phyloP scores from a whole-genome alignment of 208 protist species.

The Crithidia fasciculata region DNA sequence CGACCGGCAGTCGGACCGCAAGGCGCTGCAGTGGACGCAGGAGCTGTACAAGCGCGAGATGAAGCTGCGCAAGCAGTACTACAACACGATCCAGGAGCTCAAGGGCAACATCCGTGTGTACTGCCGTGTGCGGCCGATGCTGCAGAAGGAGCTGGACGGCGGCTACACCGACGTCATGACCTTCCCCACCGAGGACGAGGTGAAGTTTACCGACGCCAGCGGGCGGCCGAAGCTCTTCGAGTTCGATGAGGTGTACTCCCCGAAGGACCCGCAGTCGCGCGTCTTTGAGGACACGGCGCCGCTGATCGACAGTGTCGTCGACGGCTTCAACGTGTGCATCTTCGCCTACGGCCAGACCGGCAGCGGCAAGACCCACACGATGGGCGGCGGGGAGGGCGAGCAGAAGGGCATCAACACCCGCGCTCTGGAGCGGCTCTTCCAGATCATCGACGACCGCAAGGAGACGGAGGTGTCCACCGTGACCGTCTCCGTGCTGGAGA shows the following conservation, averaged over 20 bases:
- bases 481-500: slow-evolving; percentile 88
- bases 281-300: slow-evolving; percentile 93
- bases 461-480: slow-evolving; percentile 88
- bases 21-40: slow-evolving; percentile 87
- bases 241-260: slow-evolving; percentile 92
- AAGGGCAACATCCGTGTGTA: slow-evolving; percentile 96
- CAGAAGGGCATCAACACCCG: slow-evolving; percentile 90
- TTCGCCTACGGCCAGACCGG: slow-evolving; percentile 95
- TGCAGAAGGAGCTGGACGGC: slow-evolving; percentile 74
- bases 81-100: slow-evolving; percentile 93
- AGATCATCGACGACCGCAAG: slow-evolving; percentile 88
- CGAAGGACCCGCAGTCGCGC: slow-evolving; percentile 70
- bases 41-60: slow-evolving; percentile 92
- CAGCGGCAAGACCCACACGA: slow-evolving; percentile 92
- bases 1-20: slow-evolving; percentile 76
- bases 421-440: slow-evolving; percentile 87
- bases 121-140: slow-evolving; percentile 91
- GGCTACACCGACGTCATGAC: slow-evolving; percentile 84
- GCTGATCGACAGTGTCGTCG: slow-evolving; percentile 94
- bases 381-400: slow-evolving; percentile 81
- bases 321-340: slow-evolving; percentile 95
- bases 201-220: slow-evolving; percentile 77
- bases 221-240: slow-evolving; percentile 90
- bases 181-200: slow-evolving; percentile 79
- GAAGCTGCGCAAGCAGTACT: slow-evolving; percentile 93